These are phyloP conservation scores for Fusarium succisae DNA, from an alignment of 2,329 filamentous ascomycete genomes.

Conservation along the genomic window DNA sequence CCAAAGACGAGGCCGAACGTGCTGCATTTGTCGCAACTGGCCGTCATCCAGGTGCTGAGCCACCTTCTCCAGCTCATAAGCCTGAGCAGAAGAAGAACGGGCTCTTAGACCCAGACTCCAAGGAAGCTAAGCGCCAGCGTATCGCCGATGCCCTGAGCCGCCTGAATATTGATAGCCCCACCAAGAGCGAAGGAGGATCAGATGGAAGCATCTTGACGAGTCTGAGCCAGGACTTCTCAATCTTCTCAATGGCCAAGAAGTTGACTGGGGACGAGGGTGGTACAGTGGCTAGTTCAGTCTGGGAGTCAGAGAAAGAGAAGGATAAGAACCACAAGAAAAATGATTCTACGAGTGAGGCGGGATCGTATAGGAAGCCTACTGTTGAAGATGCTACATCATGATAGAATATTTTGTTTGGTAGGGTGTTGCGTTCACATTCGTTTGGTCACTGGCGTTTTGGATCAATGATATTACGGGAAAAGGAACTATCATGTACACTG, in stretches of 20 bases:
- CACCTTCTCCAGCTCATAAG: neutral
- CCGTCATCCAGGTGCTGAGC: conserved; percentile 26
- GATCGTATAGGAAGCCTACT: conserved; percentile 38
- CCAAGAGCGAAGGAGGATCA: conserved; percentile 13
- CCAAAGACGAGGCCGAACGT: conserved; percentile 34
- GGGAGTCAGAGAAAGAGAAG: conserved; percentile 17
- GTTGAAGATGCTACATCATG: conserved; percentile 31
- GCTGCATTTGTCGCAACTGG: conserved; percentile 34
- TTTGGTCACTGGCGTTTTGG: conserved; percentile 26
- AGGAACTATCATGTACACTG: conserved; percentile 5
- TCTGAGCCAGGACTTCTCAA: conserved; percentile 37
- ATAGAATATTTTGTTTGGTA: neutral
- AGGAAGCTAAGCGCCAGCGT: conserved; percentile 27
- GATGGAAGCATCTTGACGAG: conserved; percentile 33
- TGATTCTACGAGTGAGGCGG: conserved; percentile 25
- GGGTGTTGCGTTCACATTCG: neutral
- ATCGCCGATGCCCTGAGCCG: conserved; percentile 36
- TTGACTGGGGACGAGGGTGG: conserved; percentile 30
- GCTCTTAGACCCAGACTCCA: conserved; percentile 14
- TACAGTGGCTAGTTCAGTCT: conserved; percentile 39
- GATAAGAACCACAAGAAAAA: conserved; percentile 3
- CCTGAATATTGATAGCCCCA: conserved; percentile 25
- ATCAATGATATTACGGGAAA: neutral
- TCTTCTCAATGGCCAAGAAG: conserved; percentile 38
- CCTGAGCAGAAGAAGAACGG: conserved; percentile 10